Percentiles rank a stretch among this genome's conserved stretches.
These are phyloP conservation scores for Mucor irregularis DNA, from an alignment of 371 early-diverging fungal genomes.

Conservation along the genomic window DNA sequence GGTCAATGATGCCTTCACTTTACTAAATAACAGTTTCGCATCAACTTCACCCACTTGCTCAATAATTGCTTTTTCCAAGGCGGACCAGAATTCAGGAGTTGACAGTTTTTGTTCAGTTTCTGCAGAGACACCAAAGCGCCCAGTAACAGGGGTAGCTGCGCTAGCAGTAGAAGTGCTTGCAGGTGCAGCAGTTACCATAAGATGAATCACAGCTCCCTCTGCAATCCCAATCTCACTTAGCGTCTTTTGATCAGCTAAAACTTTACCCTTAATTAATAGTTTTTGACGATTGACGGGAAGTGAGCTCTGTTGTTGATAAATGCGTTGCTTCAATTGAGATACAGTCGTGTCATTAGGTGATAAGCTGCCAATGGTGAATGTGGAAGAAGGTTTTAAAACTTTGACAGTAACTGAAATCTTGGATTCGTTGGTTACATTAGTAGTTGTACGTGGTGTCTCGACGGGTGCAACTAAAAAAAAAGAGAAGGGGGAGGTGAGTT, in stretches of 20 bases:
- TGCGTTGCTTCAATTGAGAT: conserved; percentile 44
- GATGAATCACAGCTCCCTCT: conserved; percentile 48
- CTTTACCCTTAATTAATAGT: conserved; percentile 65
- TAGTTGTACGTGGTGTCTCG: background rate
- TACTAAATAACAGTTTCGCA: conserved; percentile 20
- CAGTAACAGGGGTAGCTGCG: conserved; percentile 13
- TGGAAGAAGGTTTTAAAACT: conserved; percentile 48
- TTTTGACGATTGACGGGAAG: conserved; percentile 49
- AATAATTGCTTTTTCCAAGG: conserved; percentile 27
- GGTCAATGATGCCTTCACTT: conserved; percentile 16
- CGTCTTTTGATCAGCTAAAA: conserved; percentile 55
- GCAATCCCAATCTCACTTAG: conserved; percentile 51
- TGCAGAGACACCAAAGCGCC: conserved; percentile 32
- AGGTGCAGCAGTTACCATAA: conserved; percentile 55
- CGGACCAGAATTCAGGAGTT: conserved; percentile 36
- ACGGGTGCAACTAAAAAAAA: background rate
- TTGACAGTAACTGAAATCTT: conserved; percentile 38
- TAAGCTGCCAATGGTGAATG: conserved; percentile 34
- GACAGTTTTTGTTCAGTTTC: conserved; percentile 30
- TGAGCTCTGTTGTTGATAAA: conserved; percentile 41
- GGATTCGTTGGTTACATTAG: background rate
- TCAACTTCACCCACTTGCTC: conserved; percentile 27
- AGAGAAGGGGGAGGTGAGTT: background rate
- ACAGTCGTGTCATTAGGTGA: conserved; percentile 31
- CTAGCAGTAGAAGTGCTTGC: conserved; percentile 21